phyloP scores from a whole-genome alignment of 768 basidiomycete genomes.

The Chalciporus pseudorubinellus region DNA sequence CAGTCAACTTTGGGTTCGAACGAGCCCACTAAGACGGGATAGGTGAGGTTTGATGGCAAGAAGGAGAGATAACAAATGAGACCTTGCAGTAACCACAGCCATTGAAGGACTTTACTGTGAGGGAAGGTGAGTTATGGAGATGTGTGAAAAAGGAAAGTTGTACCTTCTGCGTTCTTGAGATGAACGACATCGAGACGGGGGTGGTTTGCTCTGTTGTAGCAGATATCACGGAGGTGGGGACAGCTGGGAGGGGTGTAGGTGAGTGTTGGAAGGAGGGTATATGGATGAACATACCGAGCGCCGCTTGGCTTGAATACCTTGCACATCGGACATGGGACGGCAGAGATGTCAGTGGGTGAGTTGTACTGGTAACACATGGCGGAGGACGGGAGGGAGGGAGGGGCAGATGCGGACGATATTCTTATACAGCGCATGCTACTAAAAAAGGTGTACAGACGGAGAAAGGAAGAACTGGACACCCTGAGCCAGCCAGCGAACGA shows the following conservation, averaged over 20 bases:
- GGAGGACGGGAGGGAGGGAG: slow-evolving; percentile 24
- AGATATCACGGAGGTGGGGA: slow-evolving; percentile 72
- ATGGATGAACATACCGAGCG: slow-evolving; percentile 32
- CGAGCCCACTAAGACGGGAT: slow-evolving; percentile 62
- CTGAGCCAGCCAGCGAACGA: background rate
- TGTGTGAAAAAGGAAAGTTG: slow-evolving; percentile 21
- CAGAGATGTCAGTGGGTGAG: slow-evolving; percentile 63
- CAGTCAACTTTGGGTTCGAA: slow-evolving; percentile 52
- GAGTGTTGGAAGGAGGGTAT: slow-evolving; percentile 34
- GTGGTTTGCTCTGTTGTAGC: slow-evolving; percentile 70
- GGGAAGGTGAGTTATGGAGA: slow-evolving; percentile 16
- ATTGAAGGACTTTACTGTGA: slow-evolving; percentile 73
- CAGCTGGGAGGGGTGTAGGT: slow-evolving; percentile 46
- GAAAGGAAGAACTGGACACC: background rate
- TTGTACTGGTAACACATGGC: slow-evolving; percentile 73
- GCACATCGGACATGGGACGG: slow-evolving; percentile 78
- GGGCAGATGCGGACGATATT: slow-evolving; percentile 21
- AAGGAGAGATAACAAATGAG: slow-evolving; percentile 12
- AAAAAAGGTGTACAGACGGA: slow-evolving; percentile 27
- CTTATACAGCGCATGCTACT: slow-evolving; percentile 30
- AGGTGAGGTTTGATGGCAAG: slow-evolving; percentile 27
- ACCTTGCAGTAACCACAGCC: slow-evolving; percentile 93
- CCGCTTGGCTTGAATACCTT: slow-evolving; percentile 67
- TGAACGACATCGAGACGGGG: slow-evolving; percentile 76
- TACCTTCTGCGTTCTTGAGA: slow-evolving; percentile 88